A percentile compares a stretch with the other conserved stretches of the same genome.
phyloP scores from a whole-genome alignment of 495 filamentous ascomycete species.

The Choiromyces venosus region DNA sequence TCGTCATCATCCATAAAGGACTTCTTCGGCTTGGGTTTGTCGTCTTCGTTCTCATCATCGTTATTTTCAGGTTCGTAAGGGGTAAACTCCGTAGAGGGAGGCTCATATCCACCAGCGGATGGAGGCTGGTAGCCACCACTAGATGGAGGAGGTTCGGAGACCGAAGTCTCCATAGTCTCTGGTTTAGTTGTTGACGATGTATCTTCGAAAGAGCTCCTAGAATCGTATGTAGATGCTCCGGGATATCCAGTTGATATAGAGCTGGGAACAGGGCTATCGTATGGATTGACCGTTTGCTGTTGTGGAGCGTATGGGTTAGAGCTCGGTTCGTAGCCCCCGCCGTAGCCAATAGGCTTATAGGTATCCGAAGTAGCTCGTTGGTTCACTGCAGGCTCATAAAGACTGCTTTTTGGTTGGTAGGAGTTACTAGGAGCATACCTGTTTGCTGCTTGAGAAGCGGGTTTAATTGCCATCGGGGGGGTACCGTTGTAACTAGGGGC shows the following conservation, averaged over 20 bases:
- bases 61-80: constrained; percentile 47
- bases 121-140: constrained; percentile 20
- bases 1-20: constrained; percentile 75
- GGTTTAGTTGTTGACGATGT: constrained; percentile 11
- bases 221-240: constrained; percentile 21
- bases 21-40: constrained; percentile 59
- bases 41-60: constrained; percentile 46
- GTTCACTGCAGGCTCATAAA: constrained; percentile 21
- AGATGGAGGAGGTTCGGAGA: not conserved
- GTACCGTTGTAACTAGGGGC: constrained; percentile 10
- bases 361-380: constrained; percentile 27
- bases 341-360: constrained; percentile 12
- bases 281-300: constrained; percentile 23
- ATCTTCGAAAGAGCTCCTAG: constrained; percentile 29
- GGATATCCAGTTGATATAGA: constrained; percentile 20
- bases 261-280: constrained; percentile 25
- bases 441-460: constrained; percentile 12
- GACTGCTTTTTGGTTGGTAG: constrained; percentile 15
- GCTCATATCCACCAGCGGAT: constrained; percentile 48
- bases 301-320: constrained; percentile 23
- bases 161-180: constrained; percentile 20
- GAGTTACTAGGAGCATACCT: constrained; percentile 35
- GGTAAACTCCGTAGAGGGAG: constrained; percentile 49
- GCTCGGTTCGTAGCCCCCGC: constrained; percentile 27
- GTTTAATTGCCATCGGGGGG: constrained; percentile 17